phyloP scores from a whole-genome alignment of 75 land plant genomes.

The Isoetes taiwanensis region DNA sequence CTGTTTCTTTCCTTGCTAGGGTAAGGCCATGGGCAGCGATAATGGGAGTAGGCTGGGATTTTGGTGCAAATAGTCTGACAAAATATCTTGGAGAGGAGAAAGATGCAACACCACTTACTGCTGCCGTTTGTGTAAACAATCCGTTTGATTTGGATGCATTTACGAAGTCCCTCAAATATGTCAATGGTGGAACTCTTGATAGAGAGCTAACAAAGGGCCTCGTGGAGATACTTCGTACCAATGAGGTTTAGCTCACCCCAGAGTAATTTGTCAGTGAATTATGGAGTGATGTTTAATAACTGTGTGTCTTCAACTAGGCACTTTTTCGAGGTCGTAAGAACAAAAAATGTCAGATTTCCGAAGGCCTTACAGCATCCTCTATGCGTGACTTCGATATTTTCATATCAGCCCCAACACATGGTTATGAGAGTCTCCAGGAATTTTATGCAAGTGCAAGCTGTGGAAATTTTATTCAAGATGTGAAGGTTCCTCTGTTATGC shows the following conservation, averaged over 20 bases:
- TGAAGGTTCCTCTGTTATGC: constrained; percentile 74
- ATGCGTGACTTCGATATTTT: constrained; percentile 75
- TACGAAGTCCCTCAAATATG: constrained; percentile 23
- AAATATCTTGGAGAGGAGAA: constrained; percentile 85
- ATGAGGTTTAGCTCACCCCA: constrained; percentile 45
- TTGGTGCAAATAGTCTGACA: constrained; percentile 91
- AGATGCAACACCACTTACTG: constrained; percentile 59
- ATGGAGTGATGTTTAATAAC: neutral
- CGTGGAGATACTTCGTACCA: constrained; percentile 51
- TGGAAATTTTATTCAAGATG: constrained; percentile 21
- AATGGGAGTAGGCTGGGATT: constrained; percentile 86
- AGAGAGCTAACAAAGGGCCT: constrained; percentile 48
- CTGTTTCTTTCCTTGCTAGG: constrained; percentile 43
- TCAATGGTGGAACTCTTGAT: constrained; percentile 29
- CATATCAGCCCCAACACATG: constrained; percentile 66
- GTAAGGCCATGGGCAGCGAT: constrained; percentile 72
- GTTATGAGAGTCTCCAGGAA: constrained; percentile 51
- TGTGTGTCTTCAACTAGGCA: constrained; percentile 25
- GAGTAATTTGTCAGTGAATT: neutral
- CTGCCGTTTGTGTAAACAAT: constrained; percentile 82
- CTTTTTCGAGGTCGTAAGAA: constrained; percentile 59
- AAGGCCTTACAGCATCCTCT: constrained; percentile 60
- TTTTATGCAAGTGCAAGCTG: constrained; percentile 62
- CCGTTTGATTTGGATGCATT: constrained; percentile 78
- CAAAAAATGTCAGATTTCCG: constrained; percentile 54